Evolutionary conservation across 73 alveolate species (phyloP), one percentile per base, ranked within the genome.

Genomic region (Tetrahymena elliotti): DNA sequence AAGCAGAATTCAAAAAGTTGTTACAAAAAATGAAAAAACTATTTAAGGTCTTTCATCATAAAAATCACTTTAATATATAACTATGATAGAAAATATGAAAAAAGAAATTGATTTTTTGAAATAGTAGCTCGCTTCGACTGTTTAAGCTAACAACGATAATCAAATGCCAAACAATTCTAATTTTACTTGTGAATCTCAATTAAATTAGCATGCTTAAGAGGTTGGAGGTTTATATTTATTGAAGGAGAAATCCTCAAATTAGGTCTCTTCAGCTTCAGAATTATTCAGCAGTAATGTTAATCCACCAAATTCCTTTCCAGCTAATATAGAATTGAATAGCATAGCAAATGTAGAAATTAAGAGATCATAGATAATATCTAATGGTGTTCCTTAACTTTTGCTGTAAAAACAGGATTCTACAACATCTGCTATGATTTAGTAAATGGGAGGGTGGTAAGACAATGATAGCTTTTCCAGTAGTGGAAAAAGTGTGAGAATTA

Each of bases 1-100:
- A 5, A 99, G 98, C 92, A 96, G 97, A 93, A 98, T 99, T 24
- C 98, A 99, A 94, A 98, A 98, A 47, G 95, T 93, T 35, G 97
- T 97, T 6, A 97, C 96, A 88, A 97, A 97, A 41, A 68, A 68
- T 10, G 88, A 68, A 68, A 68, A 68, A 31, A 68, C 88, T 68
- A 68, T 68, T 24, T 31, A 2, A 7, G 88, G 88, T n/a, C 88
- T 68, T 27, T 27, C 88, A 24, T 68, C 88, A 6, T 68, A 68
- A 68, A 68, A 68, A n/a, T 68, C 88, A 3, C 20, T 68, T 16
- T 31, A 68, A 68, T 68, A 68, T 10, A 27, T 68, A 18, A 27
- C 88, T 18, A 22, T 68, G n/a, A 68, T 68, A 9, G 88, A 68
- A 68, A 68, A n/a, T 68, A 68, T 68, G 88, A 68, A 68, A 68